Evolutionary conservation across 768 basidiomycete genomes (phyloP).

Genomic region (Trametopsis cervina): DNA sequence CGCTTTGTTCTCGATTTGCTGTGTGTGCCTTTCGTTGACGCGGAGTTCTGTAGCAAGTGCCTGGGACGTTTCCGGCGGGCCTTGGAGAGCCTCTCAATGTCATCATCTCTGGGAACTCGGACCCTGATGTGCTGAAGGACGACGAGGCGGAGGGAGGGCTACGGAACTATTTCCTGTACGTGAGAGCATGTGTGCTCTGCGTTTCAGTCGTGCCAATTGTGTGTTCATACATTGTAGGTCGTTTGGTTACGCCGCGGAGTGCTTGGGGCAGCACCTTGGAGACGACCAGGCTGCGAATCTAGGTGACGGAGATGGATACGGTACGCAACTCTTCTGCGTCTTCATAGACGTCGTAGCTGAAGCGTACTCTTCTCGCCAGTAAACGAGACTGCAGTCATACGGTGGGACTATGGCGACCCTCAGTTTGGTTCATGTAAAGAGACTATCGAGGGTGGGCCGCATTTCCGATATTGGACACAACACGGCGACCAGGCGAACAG

Average conservation of each 20-base stretch:
- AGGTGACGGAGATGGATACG: conserved; percentile 72
- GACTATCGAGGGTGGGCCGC: conserved; percentile 79
- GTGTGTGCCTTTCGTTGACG: too few species aligned
- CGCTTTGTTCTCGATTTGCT: too few species aligned
- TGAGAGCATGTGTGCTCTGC: conserved; percentile 9
- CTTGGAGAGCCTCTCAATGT: conserved; percentile 84
- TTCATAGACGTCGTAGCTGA: neutral
- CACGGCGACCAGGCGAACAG: conserved; percentile 56
- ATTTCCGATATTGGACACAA: conserved; percentile 87
- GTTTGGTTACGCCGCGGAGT: conserved; percentile 68
- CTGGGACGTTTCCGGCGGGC: conserved; percentile 56
- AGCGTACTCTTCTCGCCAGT: conserved; percentile 31
- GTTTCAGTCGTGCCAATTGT: too few species aligned
- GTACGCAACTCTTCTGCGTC: conserved; percentile 34
- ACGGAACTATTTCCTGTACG: conserved; percentile 76
- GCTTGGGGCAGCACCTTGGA: conserved; percentile 76
- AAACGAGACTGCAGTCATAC: conserved; percentile 78
- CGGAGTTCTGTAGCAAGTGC: conserved; percentile 34
- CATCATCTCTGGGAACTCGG: conserved; percentile 74
- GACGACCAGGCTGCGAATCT: conserved; percentile 65
- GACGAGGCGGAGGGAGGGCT: conserved; percentile 60
- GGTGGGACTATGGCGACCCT: conserved; percentile 79
- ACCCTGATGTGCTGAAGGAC: conserved; percentile 58
- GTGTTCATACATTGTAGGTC: conserved; percentile 36
- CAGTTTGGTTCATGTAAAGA: conserved; percentile 82